Evolutionary conservation across 2,329 filamentous ascomycete genomes (phyloP).

Genomic region (Fusarium tuaranense): DNA sequence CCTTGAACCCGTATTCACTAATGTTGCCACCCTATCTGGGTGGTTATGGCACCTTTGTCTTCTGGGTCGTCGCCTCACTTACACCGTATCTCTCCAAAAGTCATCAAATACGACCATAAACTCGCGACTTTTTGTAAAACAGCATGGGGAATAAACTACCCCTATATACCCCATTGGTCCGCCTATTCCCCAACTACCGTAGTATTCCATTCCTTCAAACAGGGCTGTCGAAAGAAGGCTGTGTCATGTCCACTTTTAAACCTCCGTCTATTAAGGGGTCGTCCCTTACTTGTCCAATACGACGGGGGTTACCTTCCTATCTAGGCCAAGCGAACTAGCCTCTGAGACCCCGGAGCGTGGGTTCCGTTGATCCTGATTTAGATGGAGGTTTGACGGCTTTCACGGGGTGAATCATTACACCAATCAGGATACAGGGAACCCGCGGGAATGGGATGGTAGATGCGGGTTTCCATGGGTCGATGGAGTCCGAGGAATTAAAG

Average conservation of each 20-base stretch:
- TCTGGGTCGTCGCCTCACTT: neutral
- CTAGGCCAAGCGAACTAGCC: neutral
- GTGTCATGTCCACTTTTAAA: neutral
- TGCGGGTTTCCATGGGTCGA: neutral
- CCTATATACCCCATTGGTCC: neutral
- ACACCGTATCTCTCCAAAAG: neutral
- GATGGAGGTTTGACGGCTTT: neutral
- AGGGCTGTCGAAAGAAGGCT: neutral
- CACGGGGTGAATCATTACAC: neutral
- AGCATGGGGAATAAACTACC: neutral
- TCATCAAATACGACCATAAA: neutral
- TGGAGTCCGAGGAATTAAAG: neutral
- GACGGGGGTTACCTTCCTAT: neutral
- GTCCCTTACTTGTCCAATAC: neutral
- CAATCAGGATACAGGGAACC: neutral
- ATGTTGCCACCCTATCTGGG: neutral
- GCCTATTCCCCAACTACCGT: neutral
- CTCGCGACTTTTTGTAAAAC: neutral
- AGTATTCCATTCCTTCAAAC: neutral
- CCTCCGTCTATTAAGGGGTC: neutral
- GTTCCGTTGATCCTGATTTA: neutral
- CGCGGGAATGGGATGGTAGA: neutral
- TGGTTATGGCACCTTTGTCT: neutral
- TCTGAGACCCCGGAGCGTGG: neutral
- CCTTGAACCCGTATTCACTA: neutral